Conservation (phyloP, 306 rosid species). For the Oxytropis ochrocephala region DNA sequence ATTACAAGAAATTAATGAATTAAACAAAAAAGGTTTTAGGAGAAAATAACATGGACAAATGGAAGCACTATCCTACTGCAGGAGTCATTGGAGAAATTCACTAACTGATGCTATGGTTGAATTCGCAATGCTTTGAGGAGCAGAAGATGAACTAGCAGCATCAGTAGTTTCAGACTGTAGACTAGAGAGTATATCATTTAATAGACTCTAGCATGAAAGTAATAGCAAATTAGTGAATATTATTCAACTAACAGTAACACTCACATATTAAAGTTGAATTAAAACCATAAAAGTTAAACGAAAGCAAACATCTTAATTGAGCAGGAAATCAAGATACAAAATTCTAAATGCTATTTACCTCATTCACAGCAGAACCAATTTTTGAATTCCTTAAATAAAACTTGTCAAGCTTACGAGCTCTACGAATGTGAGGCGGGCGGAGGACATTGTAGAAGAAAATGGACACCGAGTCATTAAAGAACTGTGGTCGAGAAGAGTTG, state of each 20-base stretch:
- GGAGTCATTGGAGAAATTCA: conserved; percentile 39
- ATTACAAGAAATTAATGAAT: conserved; percentile 16
- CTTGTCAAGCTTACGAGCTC: conserved; percentile 56
- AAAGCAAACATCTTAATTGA: neutral
- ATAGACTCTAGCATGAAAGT: conserved; percentile 45
- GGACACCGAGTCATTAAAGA: conserved; percentile 78
- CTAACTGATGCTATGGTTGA: conserved; percentile 38
- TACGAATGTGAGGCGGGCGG: conserved; percentile 65
- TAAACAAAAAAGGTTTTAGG: conserved; percentile 3
- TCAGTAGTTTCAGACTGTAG: conserved; percentile 49
- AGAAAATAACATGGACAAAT: neutral
- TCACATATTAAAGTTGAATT: conserved; percentile 2
- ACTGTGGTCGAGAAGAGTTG: conserved; percentile 93
- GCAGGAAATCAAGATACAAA: neutral
- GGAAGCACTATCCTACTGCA: conserved; percentile 24
- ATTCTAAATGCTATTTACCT: conserved; percentile 43
- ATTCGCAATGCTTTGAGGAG: conserved; percentile 41
- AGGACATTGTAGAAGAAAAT: conserved; percentile 88
- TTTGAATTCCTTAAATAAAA: conserved; percentile 71
- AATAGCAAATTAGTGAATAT: conserved; percentile 1
- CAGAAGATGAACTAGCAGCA: conserved; percentile 83
- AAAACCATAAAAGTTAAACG: neutral
- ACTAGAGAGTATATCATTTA: conserved; percentile 61
- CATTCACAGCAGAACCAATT: conserved; percentile 54
- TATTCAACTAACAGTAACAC: conserved; percentile 6